Base-by-base conservation (phyloP, 257 asterid species). In the Rubia yunnanensis region DNA sequence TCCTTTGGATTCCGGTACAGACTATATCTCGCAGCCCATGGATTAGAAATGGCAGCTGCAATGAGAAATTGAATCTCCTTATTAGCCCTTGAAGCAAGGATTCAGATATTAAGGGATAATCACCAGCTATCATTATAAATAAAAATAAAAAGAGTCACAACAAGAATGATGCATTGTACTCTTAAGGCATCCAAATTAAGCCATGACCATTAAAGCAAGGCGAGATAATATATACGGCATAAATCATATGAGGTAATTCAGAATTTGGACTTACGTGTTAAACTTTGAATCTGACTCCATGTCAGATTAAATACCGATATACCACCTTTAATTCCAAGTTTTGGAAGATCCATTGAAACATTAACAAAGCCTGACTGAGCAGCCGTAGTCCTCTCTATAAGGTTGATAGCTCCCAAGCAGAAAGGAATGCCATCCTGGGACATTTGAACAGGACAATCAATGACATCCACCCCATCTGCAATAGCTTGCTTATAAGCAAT, bases 381-480 rank as follows among this genome's bases (percentile, higher is more conserved):
- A 63, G 48, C 82, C 32, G 49, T 63, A 35, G 89, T 85, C 77
- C 74, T 82, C 4, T 83, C 82, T 60, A 77, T 66, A 70, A 88
- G 85, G 75, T 88, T 83, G 28, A 90, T 80, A 36, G 92, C 84
- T 48, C 97, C 92, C 81, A 88, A 56, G 70, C 96, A 90, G 73
- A 90, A 77, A 50, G 95, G 88, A 72, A 81, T 53, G 64, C 87
- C 84, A 13, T 90, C 92, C 57, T 64, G 79, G 24, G 95, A 71
- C 72, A 91, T 83, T 74, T 88, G 97, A 72, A 88, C 89, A 3
- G 88, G 87, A 77, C 96, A 91, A 74, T 83, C 96, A n/a, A 91
- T 77, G 53, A 88, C 44, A 70, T 91, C 97, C 28, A 72, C 92
- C 30, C 95, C 95, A 62, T 88, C 95, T 28, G 81, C 58, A 68